Percentiles rank a stretch among this genome's conserved stretches.
These are phyloP conservation scores for Leucogyrophana mollusca DNA, from an alignment of 768 basidiomycete genomes.

Conservation along the genomic window DNA sequence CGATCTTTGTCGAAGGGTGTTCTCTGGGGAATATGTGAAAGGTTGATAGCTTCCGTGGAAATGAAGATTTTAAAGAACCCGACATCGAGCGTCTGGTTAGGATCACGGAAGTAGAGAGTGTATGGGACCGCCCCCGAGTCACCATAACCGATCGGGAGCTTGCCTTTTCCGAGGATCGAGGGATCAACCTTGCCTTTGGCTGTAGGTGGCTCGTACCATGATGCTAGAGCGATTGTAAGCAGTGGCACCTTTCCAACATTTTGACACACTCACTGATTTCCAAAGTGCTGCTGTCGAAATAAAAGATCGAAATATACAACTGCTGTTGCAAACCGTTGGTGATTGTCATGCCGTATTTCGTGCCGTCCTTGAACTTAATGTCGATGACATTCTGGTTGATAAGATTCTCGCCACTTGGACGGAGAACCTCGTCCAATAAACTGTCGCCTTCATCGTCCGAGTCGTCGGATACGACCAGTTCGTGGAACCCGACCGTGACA, in stretches of 20 bases:
- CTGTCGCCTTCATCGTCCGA: constrained; percentile 10
- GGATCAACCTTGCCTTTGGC: too few relatives aligned
- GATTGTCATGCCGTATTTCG: constrained; percentile 33
- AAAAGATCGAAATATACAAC: constrained; percentile 40
- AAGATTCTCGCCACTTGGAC: constrained; percentile 1
- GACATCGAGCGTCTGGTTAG: constrained; percentile 34
- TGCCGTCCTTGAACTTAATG: constrained; percentile 20
- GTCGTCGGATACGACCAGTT: neutral
- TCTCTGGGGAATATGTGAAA: constrained; percentile 31
- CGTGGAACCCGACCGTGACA: constrained; percentile 12
- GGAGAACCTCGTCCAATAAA: neutral
- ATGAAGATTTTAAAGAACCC: constrained; percentile 45
- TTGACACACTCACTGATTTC: constrained; percentile 35
- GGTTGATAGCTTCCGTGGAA: constrained; percentile 33
- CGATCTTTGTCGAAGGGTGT: constrained; percentile 27
- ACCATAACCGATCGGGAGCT: constrained; percentile 41
- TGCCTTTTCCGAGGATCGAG: neutral
- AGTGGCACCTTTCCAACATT: too few relatives aligned
- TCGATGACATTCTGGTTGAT: constrained; percentile 13
- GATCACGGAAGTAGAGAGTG: constrained; percentile 27
- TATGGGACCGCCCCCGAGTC: constrained; percentile 31
- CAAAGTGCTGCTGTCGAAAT: constrained; percentile 41
- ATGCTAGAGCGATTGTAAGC: too few relatives aligned
- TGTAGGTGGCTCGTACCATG: too few relatives aligned
- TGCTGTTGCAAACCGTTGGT: constrained; percentile 29